Evolutionary conservation across 1,284 basidiomycete genomes (phyloP), one percentile per base, ranked within the genome.

Genomic region (Cutaneotrichosporon curvatum): DNA sequence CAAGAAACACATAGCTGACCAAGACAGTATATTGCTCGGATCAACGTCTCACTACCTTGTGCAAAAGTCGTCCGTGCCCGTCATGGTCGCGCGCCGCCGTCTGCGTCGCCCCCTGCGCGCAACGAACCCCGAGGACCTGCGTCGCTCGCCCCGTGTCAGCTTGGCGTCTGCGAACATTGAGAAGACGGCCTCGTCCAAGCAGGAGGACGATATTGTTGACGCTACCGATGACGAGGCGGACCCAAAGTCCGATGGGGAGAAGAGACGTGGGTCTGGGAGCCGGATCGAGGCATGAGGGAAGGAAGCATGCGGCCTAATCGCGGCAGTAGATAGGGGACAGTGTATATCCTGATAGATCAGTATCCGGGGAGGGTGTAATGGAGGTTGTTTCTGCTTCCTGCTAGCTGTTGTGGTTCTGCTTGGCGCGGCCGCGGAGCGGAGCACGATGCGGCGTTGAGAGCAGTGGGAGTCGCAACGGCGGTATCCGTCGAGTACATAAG

Each of bases 31-130:
- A 61, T 77, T 97, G 6, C 82, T 97, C 31, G 92, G 92, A n/a
- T 94, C 89, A 3, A 96, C 91, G 1, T 94, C 88, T 4, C 89
- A 97, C 70, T 98, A 98, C 67, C 81, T 97, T 40, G 89, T 97
- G 36, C 90, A 90, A 73, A 90, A 89, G 73, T 87, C 82, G 45
- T 85, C 82, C 4, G 88, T 88, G 0, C 91, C 87, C 2, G 89
- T 92, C 48, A 92, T 92, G 89, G 84, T 89, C 42, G 85, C 87
- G 8, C 84, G 87, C 34, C 80, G 87, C 40, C 77, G 87, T 5
- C 80, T 90, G 59, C 85, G 85, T 66, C 80, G 85, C 78, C 68
- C 83, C 76, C 60, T 77, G 73, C 68, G 70, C 34, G 63, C 67
- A 44, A 73, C 73, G 35, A 66, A 74, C 50, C 70, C 71, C 1